These are phyloP conservation scores for Apiospora marii DNA, from an alignment of 2,329 filamentous ascomycete genomes.

Conservation along the genomic window DNA sequence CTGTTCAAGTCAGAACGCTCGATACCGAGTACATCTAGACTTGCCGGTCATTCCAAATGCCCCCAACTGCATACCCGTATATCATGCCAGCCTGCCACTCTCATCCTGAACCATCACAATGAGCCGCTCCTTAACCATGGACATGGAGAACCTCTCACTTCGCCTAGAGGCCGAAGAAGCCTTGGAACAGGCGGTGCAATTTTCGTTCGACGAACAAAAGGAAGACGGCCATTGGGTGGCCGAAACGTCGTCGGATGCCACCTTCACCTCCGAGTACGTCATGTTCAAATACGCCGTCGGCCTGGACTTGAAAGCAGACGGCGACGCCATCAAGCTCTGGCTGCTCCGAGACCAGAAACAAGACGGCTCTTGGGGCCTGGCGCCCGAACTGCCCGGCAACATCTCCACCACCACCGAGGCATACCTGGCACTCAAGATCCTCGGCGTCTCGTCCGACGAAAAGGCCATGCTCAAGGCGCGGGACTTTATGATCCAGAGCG, in stretches of 20 bases:
- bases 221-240: conserved; percentile 19
- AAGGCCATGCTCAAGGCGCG: conserved; percentile 35
- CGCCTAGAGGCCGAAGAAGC: neutral
- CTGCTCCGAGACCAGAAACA: conserved; percentile 3
- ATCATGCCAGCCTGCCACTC: neutral
- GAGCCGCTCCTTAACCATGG: no score
- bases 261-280: conserved; percentile 16
- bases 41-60: neutral
- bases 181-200: neutral
- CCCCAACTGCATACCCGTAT: neutral
- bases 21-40: neutral
- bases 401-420: conserved; percentile 42
- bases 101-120: neutral
- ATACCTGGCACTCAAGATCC: conserved; percentile 45
- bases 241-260: neutral
- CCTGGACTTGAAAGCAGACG: neutral
- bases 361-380: conserved; percentile 44
- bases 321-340: neutral
- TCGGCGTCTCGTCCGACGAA: conserved; percentile 33
- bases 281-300: conserved; percentile 8
- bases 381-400: conserved; percentile 30
- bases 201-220: neutral
- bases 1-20: neutral
- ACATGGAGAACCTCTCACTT: neutral
- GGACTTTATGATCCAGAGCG: conserved; percentile 36